Conservation (phyloP, 2,329 filamentous ascomycete genomes). For the Ambrosiella xylebori region DNA sequence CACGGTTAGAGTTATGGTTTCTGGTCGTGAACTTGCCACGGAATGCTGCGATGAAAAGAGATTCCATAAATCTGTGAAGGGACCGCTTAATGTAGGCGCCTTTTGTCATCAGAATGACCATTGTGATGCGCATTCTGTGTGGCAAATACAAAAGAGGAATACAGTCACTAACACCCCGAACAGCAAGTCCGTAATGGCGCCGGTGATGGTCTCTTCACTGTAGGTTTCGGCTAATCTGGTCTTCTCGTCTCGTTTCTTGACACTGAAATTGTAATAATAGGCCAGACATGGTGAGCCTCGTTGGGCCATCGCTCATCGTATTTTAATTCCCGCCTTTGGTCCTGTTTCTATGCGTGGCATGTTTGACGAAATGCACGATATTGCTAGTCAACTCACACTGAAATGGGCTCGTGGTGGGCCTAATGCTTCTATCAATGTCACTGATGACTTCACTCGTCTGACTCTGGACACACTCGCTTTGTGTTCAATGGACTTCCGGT, state of each 20-base stretch:
- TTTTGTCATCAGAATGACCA: constrained; percentile 8
- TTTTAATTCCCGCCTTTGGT: constrained; percentile 52
- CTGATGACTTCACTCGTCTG: constrained; percentile 55
- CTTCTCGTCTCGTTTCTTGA: no score
- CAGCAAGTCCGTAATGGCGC: constrained; percentile 41
- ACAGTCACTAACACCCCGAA: constrained; percentile 2
- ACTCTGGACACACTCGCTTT: constrained; percentile 57
- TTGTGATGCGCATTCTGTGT: neutral
- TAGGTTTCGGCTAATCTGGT: constrained; percentile 14
- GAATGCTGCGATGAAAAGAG: constrained; percentile 49
- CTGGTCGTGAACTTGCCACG: constrained; percentile 37
- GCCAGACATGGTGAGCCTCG: constrained; percentile 33
- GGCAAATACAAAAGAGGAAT: neutral
- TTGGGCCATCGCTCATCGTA: constrained; percentile 50
- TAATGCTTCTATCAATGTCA: constrained; percentile 36
- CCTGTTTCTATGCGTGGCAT: constrained; percentile 49
- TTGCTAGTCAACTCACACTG: constrained; percentile 45
- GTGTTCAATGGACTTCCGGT: constrained; percentile 53
- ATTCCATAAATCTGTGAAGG: constrained; percentile 41
- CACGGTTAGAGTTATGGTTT: constrained; percentile 31
- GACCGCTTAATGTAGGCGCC: constrained; percentile 24
- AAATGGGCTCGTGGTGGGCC: constrained; percentile 52
- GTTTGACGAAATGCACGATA: constrained; percentile 54
- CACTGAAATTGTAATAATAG: constrained; percentile 14
- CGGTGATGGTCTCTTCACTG: constrained; percentile 51